Evolutionary conservation across 2,329 filamentous ascomycete species (phyloP), one percentile per base, ranked within the genome.

Genomic region (Diplodia intermedia): DNA sequence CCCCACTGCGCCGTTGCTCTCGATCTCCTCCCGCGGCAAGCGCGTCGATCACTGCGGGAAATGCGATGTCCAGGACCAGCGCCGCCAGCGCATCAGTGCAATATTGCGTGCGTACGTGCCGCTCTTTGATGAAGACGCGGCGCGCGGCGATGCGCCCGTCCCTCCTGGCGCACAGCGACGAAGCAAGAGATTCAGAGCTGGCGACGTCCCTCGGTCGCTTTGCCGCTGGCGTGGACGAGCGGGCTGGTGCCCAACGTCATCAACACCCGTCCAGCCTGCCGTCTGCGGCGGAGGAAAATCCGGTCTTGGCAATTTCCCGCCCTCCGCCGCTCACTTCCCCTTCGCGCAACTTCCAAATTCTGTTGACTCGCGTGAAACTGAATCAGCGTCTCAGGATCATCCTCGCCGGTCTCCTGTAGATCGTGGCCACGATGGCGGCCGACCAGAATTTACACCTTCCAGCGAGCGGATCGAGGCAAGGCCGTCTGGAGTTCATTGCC

Each of bases 1-100:
- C 60, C 60, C 60, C 60, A 52, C 60, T 52, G 60, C 57, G 18
- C 56, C 43, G 57, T 62, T 43, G 38, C 60, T 62, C 57, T 62
- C 57, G 60, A 63, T 63, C 60, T 26, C 20, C 29, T 63, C 60
- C 57, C 60, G 60, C 50, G n/a, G 43, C 31, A 23, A 31, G 26
- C n/a, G 47, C 31, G 60, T 20, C 60, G 60, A 63, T 63, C 60
- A 20, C 47, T 38, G 60, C 60, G 29, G 43, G 57, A 49, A 43
- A 36, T 33, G 40, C 57, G 43, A 33, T 49, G 57, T 8, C 31
- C 60, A 52, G 29, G 31, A 52, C 29, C 47, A 52, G 31, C 36
- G 49, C 31, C 23, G 60, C 60, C 60, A 63, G 47, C 60, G 33
- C 60, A 63, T 63, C 60, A 63, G 47, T 49, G 23, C 23, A 26